Evolutionary conservation across 495 filamentous ascomycete genomes (phyloP).

Genomic region (Penicillium canescens): DNA sequence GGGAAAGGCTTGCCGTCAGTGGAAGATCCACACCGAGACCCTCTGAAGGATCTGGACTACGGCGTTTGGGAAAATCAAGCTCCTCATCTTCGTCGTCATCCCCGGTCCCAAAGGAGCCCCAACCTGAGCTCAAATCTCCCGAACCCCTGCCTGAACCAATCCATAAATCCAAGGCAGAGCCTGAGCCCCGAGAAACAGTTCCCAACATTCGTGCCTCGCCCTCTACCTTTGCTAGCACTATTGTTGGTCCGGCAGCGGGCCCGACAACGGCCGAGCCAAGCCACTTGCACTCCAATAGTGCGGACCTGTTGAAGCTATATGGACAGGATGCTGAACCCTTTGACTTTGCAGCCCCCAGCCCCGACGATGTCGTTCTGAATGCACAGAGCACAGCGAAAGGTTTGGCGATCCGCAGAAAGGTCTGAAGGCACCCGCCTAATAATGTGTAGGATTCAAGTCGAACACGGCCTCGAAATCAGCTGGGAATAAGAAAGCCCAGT

Average conservation of each 20-base stretch:
- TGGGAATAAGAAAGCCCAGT: conserved; percentile 42
- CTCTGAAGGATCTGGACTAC: conserved; percentile 26
- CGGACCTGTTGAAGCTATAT: conserved; percentile 56
- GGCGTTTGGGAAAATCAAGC: conserved; percentile 21
- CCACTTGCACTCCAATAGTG: conserved; percentile 36
- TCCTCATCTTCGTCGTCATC: conserved; percentile 16
- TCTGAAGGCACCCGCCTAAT: conserved; percentile 41
- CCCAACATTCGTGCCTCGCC: conserved; percentile 45
- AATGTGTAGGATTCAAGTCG: conserved; percentile 47
- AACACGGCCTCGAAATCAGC: conserved; percentile 45
- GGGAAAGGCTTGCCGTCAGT: conserved; percentile 39
- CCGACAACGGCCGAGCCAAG: conserved; percentile 36
- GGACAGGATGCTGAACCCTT: conserved; percentile 50
- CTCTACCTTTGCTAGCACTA: conserved; percentile 69
- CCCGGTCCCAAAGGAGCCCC: conserved; percentile 17
- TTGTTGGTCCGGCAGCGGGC: conserved; percentile 51
- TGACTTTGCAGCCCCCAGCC: conserved; percentile 87
- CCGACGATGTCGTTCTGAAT: conserved; percentile 84
- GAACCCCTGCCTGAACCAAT: not conserved
- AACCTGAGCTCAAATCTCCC: conserved; percentile 15
- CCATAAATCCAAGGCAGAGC: conserved; percentile 2
- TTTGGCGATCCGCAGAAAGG: conserved; percentile 59
- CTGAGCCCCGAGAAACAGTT: conserved; percentile 15
- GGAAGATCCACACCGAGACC: conserved; percentile 28
- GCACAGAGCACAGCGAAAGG: conserved; percentile 83